Conservation (phyloP, 1,284 basidiomycete species). For the Sanghuangporus baumii region DNA sequence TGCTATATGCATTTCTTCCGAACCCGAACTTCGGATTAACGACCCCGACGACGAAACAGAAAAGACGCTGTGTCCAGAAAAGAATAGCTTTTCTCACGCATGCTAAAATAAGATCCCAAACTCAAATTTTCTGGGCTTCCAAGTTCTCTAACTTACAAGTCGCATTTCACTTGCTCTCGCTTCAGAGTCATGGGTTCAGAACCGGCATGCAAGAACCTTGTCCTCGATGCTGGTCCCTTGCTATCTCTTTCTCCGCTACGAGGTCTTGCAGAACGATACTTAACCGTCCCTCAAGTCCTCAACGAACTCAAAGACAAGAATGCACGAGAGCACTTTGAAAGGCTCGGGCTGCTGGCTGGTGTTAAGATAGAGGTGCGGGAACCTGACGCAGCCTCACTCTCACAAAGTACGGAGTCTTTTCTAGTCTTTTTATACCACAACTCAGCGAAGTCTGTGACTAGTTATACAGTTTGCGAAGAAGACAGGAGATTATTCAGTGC, state of each 20-base stretch:
- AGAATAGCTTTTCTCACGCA: neutral
- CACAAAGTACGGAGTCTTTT: constrained; percentile 52
- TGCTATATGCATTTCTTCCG: constrained; percentile 12
- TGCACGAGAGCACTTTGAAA: constrained; percentile 81
- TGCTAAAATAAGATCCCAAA: constrained; percentile 6
- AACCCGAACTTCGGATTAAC: neutral
- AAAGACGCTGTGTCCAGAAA: neutral
- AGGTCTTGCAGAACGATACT: constrained; percentile 75
- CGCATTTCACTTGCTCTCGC: neutral
- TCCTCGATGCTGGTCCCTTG: constrained; percentile 90
- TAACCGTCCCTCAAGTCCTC: constrained; percentile 87
- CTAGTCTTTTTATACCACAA: constrained; percentile 6
- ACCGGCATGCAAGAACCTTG: constrained; percentile 66
- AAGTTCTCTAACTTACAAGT: neutral
- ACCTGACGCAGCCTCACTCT: constrained; percentile 68
- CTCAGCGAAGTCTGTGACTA: constrained; percentile 26
- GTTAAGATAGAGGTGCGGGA: constrained; percentile 71
- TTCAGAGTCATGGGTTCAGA: constrained; percentile 18
- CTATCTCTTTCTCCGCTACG: constrained; percentile 82
- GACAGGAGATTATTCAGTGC: constrained; percentile 93
- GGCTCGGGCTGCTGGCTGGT: constrained; percentile 66
- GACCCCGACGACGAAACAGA: neutral
- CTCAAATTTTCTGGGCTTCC: neutral
- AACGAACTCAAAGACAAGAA: constrained; percentile 84
- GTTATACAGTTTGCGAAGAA: constrained; percentile 92